Percentiles rank a stretch among this genome's conserved stretches.
These are phyloP conservation scores for Scheffersomyces segobiensis DNA, from an alignment of 1,139 yeast genomes.

Conservation along the genomic window DNA sequence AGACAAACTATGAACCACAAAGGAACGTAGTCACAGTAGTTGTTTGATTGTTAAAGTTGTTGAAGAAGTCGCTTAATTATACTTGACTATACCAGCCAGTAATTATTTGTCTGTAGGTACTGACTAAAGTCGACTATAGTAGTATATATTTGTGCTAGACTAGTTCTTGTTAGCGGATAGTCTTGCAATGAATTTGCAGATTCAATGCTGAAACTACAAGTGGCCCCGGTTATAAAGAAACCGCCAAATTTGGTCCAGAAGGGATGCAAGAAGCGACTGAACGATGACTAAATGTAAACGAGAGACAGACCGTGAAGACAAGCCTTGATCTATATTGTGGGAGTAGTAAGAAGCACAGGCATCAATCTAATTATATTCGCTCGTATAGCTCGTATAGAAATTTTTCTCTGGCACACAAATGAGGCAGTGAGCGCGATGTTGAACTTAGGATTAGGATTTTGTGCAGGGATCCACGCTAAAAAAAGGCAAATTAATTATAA, in stretches of 20 bases:
- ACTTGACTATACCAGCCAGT: background rate
- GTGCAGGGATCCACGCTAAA: background rate
- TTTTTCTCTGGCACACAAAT: background rate
- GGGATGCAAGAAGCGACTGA: background rate
- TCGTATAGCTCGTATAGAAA: slow-evolving; percentile 16
- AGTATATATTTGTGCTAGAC: background rate
- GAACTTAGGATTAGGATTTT: background rate
- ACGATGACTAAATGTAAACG: background rate
- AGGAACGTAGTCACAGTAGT: background rate
- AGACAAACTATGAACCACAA: background rate
- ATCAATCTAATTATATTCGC: slow-evolving; percentile 1
- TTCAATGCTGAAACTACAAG: background rate
- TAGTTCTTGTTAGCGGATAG: background rate
- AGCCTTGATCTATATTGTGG: background rate
- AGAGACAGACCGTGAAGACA: background rate
- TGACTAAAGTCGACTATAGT: background rate
- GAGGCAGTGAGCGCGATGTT: slow-evolving; percentile 1
- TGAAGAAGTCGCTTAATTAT: background rate
- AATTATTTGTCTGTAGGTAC: background rate
- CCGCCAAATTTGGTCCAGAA: background rate
- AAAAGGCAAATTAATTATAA: too few species aligned
- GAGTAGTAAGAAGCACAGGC: background rate
- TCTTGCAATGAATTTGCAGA: background rate
- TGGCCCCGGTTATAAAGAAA: background rate
- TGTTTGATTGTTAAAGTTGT: background rate